Percentiles rank a stretch among this genome's conserved stretches.
Evolutionary conservation across 257 asterid genomes (phyloP).

Genomic region (Nicotiana tabacum): DNA sequence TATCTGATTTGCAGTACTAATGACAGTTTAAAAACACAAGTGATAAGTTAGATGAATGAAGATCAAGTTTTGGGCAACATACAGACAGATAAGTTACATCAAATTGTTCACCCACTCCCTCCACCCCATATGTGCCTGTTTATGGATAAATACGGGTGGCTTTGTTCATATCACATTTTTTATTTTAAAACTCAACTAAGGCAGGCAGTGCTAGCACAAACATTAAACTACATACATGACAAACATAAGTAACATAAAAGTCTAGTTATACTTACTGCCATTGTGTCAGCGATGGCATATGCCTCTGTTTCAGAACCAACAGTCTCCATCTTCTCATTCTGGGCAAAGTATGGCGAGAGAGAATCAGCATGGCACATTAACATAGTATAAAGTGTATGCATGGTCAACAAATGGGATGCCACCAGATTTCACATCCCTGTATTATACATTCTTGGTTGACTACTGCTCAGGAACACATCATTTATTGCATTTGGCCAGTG

Average conservation of each 20-base stretch:
- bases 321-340: constrained; percentile 77
- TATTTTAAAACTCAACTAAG: not conserved
- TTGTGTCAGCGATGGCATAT: constrained; percentile 74
- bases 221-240: not conserved
- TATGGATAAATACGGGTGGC: constrained; percentile 1
- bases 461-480: not conserved
- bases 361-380: not conserved
- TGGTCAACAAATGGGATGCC: not conserved
- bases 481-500: not conserved
- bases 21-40: not conserved
- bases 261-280: constrained; percentile 57
- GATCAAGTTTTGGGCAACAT: not conserved
- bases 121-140: not conserved
- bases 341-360: constrained; percentile 10
- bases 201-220: not conserved
- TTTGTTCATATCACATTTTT: not conserved
- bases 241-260: not conserved
- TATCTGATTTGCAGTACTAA: constrained; percentile 70
- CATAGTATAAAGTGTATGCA: not conserved
- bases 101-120: not conserved
- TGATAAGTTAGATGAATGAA: constrained; percentile 1
- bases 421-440: not conserved
- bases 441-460: not conserved
- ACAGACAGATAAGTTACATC: not conserved
- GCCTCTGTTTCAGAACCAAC: constrained; percentile 96